These are phyloP conservation scores for Oryza punctata DNA, from an alignment of 176 grass and related monocot genomes.

Conservation along the genomic window DNA sequence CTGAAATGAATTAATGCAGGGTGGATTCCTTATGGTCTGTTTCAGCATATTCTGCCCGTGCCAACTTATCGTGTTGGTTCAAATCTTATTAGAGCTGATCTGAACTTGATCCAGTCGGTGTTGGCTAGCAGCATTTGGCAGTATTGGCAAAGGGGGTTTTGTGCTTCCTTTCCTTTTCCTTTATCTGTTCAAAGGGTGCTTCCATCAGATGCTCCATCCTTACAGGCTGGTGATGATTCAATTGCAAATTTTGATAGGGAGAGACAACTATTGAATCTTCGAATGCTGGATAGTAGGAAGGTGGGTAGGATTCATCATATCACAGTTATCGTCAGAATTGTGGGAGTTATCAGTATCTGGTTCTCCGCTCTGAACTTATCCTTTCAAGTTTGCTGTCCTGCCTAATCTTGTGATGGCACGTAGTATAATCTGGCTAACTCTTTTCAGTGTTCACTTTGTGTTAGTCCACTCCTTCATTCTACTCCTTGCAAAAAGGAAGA, in stretches of 20 bases:
- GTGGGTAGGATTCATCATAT: conserved; percentile 43
- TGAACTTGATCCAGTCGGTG: conserved; percentile 68
- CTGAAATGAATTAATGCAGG: conserved; percentile 39
- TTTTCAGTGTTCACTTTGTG: neutral
- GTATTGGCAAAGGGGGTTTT: conserved; percentile 96
- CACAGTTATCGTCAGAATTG: conserved; percentile 6
- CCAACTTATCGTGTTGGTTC: conserved; percentile 78
- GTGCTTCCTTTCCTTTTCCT: conserved; percentile 87
- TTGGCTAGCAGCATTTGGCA: conserved; percentile 78
- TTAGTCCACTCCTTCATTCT: neutral
- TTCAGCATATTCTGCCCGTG: conserved; percentile 61
- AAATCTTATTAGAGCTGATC: conserved; percentile 84
- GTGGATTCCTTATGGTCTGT: conserved; percentile 44
- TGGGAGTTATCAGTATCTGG: conserved; percentile 37
- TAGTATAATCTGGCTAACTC: conserved; percentile 23
- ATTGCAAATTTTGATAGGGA: conserved; percentile 75
- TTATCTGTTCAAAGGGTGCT: conserved; percentile 89
- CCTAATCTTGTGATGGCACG: conserved; percentile 1
- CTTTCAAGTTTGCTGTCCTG: conserved; percentile 2
- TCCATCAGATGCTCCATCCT: conserved; percentile 67
- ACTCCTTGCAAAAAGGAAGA: neutral
- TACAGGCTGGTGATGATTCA: conserved; percentile 62
- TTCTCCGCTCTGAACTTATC: conserved; percentile 27
- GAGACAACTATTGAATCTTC: conserved; percentile 55
- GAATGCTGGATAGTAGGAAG: conserved; percentile 61